Evolutionary conservation across 768 basidiomycete species (phyloP), one percentile per base, ranked within the genome.

Genomic region (Lactarius deliciosus): DNA sequence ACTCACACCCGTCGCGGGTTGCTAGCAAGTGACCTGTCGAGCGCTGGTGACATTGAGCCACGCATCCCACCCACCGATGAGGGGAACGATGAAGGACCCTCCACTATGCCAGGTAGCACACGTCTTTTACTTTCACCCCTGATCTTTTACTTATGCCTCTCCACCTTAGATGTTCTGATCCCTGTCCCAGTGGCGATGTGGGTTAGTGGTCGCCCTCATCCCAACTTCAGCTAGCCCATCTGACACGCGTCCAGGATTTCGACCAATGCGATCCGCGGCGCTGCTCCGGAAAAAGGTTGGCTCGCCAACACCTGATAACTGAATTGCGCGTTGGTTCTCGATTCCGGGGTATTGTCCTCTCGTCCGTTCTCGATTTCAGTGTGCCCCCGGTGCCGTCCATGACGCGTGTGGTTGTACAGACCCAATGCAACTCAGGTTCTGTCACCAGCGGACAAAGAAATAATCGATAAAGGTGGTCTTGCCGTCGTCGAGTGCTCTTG

Each of bases 401-500:
- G 53, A 68, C 58, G 36, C 54, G 11, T 41, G 18, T 22, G 9
- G 18, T 25, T 40, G 32, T 45, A 16, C 73, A 96, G 94, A 40
- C 96, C 96, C 2, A 92, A 94, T 73, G 96, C 88, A 0, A 90
- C 82, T 34, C 82, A 85, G 70, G 79, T 90, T 28, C 82, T 98
- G 25, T 91, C 87, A 56, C 94, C 94, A 0, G 83, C 88, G 1
- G 97, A 99, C 73, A 83, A 86, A n/a, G 87, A 89, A 5, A 85
- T 96, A 64, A 80, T 98, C 10, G 79, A 83, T 0, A 80, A 82
- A 55, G 79, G 80, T 40, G 97, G 97, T 0, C 78, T 98, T 6
- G 97, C 96, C 0, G 97, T 99, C n/a, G 93, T 99, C 2, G 97
- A 99, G 75, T 98, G 96, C 75, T 96, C 94, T 4, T 99, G 97